Evolutionary conservation across 176 grass and related monocot species (phyloP).

Genomic region (Echinochloa phyllopogon): DNA sequence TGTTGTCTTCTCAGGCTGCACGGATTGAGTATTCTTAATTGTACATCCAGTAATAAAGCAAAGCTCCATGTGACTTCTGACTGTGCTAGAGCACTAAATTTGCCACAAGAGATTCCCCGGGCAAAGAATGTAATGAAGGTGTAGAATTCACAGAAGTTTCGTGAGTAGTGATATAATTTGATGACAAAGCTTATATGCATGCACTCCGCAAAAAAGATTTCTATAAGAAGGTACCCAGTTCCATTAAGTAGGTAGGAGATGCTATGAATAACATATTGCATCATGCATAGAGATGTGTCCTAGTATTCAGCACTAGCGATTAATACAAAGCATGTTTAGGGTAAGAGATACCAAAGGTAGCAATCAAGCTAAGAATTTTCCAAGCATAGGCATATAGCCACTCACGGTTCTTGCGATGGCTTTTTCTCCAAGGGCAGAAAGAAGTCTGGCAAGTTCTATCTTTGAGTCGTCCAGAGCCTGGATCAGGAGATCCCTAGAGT

Average conservation of each 20-base stretch:
- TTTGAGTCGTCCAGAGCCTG: constrained; percentile 93
- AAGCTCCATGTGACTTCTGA: constrained; percentile 4
- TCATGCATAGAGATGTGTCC: neutral
- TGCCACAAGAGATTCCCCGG: neutral
- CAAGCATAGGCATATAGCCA: neutral
- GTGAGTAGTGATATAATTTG: neutral
- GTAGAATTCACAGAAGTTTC: neutral
- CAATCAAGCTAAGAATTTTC: constrained; percentile 16
- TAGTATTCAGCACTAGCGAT: neutral
- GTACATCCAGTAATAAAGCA: constrained; percentile 24
- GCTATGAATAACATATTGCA: neutral
- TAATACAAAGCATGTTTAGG: neutral
- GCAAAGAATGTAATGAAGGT: neutral
- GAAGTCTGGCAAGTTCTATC: constrained; percentile 88
- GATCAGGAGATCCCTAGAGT: constrained; percentile 87
- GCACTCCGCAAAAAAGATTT: neutral
- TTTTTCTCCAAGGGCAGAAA: constrained; percentile 93
- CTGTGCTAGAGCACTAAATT: constrained; percentile 18
- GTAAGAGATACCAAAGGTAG: constrained; percentile 4
- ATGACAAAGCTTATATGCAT: neutral
- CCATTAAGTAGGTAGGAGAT: neutral
- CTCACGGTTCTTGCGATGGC: constrained; percentile 84
- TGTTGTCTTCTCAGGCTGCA: constrained; percentile 87
- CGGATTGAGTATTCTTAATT: constrained; percentile 15
- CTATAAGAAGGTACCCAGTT: neutral